Evolutionary conservation across 2,329 filamentous ascomycete genomes (phyloP), one percentile per base, ranked within the genome.

Genomic region (Ascochyta lentis): DNA sequence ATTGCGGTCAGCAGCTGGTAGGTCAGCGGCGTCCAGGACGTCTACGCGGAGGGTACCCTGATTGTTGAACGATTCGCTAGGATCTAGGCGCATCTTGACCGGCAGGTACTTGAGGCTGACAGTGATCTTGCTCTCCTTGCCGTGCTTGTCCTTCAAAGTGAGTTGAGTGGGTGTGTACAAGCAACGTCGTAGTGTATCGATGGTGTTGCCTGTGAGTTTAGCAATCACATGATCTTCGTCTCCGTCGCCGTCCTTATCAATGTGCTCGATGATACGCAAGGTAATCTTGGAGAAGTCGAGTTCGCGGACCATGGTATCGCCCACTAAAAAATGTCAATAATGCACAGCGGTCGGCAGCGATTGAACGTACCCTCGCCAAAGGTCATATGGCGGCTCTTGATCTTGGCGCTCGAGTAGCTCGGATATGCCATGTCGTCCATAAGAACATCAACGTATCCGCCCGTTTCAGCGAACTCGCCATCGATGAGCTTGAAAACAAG

Each of bases 51-150:
- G 87, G 55, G 88, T 93, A 56, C 95, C 95, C 86, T 96, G 96
- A 78, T 99, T 99, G 85, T 97, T 98, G 82, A 99, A 96, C 70
- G 92, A 97, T 78, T 99, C 95, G 68, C 88, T 92, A 0, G 95
- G 90, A 69, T 99, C 92, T 44, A 99, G 89, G 53, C 87, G 82
- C 95, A 99, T 99, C 79, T 91, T 87, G 58, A 98, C 88, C 0
- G 95, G 95, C 23, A 99, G 87, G 73, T 96, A 99, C 77, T 96
- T 96, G 70, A 97, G 84, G 79, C 90, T 96, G 71, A 99, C 90
- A 65, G 89, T 96, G 72, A 99, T 84, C 70, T 87, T 93, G 79
- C 86, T 92, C 24, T 88, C 77, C 55, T 84, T 84, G 47, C 92
- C 93, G 38, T 94, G 85, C 16, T 90, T 87, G 58, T 91, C 89